Evolutionary conservation across 345 rosid genomes (phyloP).

Genomic region (Moricandia arvensis): DNA sequence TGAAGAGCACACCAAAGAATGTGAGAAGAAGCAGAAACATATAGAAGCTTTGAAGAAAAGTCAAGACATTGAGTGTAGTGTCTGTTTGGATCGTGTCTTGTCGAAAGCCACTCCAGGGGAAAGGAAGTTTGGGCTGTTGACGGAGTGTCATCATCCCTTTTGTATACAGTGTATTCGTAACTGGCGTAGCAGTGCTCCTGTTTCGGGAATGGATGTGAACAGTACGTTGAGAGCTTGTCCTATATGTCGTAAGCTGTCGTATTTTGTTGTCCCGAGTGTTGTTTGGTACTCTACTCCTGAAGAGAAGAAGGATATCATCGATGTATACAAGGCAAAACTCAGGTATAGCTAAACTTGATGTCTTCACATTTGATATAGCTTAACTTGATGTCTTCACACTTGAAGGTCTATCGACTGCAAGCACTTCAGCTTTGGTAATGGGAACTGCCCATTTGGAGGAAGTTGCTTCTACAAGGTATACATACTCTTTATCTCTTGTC

Average conservation of each 20-base stretch:
- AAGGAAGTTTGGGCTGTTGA: slow-evolving; percentile 76
- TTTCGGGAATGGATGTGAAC: slow-evolving; percentile 87
- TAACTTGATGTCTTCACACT: slow-evolving; percentile 7
- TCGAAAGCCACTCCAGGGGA: slow-evolving; percentile 72
- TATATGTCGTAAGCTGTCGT: slow-evolving; percentile 88
- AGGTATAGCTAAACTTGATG: slow-evolving; percentile 43
- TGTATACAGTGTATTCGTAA: slow-evolving; percentile 85
- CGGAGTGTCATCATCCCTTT: slow-evolving; percentile 90
- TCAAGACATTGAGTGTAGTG: slow-evolving; percentile 86
- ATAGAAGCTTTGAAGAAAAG: slow-evolving; percentile 67
- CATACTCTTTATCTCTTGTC: background rate
- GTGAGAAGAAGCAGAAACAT: slow-evolving; percentile 68
- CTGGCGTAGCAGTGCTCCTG: slow-evolving; percentile 82
- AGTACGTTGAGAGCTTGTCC: slow-evolving; percentile 86
- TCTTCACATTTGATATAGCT: background rate
- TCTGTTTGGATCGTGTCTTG: slow-evolving; percentile 77
- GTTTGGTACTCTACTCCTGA: slow-evolving; percentile 84
- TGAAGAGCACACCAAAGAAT: slow-evolving; percentile 69
- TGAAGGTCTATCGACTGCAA: slow-evolving; percentile 68
- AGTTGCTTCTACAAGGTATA: slow-evolving; percentile 87
- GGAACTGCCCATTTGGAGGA: slow-evolving; percentile 87
- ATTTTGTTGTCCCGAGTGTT: slow-evolving; percentile 93
- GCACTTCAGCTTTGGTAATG: slow-evolving; percentile 62
- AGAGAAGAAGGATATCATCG: slow-evolving; percentile 76
- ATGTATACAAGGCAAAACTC: slow-evolving; percentile 79